Evolutionary conservation across 2,329 filamentous ascomycete genomes (phyloP).

Genomic region (Bipolaris zeicola): DNA sequence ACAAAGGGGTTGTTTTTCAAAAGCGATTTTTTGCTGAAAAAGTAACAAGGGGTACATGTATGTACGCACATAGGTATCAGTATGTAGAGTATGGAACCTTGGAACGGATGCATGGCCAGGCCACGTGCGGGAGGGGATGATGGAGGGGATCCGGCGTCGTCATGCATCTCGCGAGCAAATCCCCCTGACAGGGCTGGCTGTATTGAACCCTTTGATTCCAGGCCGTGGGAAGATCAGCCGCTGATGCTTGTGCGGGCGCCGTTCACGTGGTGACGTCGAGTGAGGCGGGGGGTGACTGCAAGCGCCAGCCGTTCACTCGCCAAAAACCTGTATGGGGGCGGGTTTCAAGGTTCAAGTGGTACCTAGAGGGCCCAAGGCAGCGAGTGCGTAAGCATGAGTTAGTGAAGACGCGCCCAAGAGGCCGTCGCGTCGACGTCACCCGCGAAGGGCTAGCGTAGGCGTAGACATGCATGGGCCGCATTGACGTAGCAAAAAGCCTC

Average conservation of each 20-base stretch:
- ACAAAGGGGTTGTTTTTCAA: constrained; percentile 40
- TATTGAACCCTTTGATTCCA: constrained; percentile 1
- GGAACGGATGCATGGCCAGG: neutral
- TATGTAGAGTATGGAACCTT: neutral
- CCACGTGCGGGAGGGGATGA: constrained; percentile 5
- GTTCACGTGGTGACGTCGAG: constrained; percentile 10
- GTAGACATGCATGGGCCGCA: constrained; percentile 6
- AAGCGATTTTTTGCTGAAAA: constrained; percentile 45
- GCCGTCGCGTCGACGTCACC: constrained; percentile 39
- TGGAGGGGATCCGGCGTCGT: constrained; percentile 2
- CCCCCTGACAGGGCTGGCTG: constrained; percentile 8
- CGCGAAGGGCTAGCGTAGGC: constrained; percentile 13
- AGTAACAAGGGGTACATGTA: constrained; percentile 11
- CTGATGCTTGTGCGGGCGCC: neutral
- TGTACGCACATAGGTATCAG: too few relatives aligned
- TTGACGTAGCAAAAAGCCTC: constrained; percentile 21
- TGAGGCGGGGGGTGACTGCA: neutral
- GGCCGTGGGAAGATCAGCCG: constrained; percentile 3
- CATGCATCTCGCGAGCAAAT: neutral
- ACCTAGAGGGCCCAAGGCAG: too few relatives aligned
- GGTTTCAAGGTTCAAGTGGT: neutral
- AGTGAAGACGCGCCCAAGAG: constrained; percentile 25
- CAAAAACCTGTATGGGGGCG: constrained; percentile 8
- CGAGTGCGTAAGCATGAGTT: neutral
- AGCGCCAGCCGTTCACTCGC: neutral